phyloP scores from a whole-genome alignment of 257 asterid genomes.

The Solanum boliviense region DNA sequence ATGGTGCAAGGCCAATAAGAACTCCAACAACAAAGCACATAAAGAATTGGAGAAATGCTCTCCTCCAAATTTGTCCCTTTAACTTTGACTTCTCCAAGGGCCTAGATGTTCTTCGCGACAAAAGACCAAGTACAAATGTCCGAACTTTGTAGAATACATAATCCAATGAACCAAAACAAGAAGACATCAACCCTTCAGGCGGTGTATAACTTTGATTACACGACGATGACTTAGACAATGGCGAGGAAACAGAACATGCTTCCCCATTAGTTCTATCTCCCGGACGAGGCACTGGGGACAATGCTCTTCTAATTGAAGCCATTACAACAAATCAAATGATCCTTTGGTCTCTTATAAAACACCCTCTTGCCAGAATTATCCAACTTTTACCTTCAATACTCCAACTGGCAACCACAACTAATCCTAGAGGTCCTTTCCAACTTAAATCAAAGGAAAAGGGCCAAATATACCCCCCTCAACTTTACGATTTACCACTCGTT shows the following conservation, averaged over 20 bases:
- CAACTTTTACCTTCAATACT: not conserved
- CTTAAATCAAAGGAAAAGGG: not conserved
- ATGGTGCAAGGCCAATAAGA: constrained; percentile 47
- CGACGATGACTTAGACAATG: constrained; percentile 50
- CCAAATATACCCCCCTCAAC: not conserved
- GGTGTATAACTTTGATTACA: constrained; percentile 29
- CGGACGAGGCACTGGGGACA: constrained; percentile 47
- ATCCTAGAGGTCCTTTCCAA: not conserved
- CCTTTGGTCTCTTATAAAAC: not conserved
- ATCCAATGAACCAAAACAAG: constrained; percentile 34
- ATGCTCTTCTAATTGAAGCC: constrained; percentile 66
- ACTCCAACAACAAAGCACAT: constrained; percentile 52
- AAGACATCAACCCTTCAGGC: constrained; percentile 13
- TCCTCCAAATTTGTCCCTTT: constrained; percentile 51
- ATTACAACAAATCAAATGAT: constrained; percentile 8
- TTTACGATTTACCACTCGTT: not conserved
- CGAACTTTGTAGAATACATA: constrained; percentile 36
- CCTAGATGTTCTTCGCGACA: constrained; percentile 39
- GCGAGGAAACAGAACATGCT: constrained; percentile 44
- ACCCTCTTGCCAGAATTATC: not conserved
- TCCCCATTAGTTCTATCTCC: constrained; percentile 39
- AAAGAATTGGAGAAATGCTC: constrained; percentile 45
- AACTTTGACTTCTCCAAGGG: constrained; percentile 39
- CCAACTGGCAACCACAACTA: not conserved
- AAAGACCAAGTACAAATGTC: constrained; percentile 24